Evolutionary conservation across 2,329 filamentous ascomycete genomes (phyloP).

Genomic region (Beauveria bassiana): DNA sequence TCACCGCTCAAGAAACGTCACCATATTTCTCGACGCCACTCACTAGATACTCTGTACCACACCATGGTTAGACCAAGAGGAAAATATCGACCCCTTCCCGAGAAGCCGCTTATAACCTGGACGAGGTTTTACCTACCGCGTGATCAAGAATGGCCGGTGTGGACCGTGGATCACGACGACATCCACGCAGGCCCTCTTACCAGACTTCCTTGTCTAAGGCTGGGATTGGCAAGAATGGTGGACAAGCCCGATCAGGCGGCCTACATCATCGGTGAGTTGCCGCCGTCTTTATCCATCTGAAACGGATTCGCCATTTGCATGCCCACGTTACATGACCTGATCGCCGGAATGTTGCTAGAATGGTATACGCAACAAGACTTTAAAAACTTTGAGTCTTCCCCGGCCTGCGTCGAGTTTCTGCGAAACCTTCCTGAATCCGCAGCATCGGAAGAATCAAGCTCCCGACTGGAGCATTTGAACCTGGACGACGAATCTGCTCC

Average conservation of each 20-base stretch:
- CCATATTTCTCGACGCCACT: too few species aligned
- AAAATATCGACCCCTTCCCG: too few species aligned
- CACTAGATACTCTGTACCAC: too few species aligned
- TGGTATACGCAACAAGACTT: constrained; percentile 13
- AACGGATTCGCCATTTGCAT: background rate
- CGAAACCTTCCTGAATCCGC: constrained; percentile 11
- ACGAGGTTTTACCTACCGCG: constrained; percentile 17
- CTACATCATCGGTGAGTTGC: constrained; percentile 14
- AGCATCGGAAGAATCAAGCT: background rate
- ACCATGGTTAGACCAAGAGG: too few species aligned
- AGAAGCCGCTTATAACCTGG: constrained; percentile 12
- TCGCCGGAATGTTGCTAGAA: background rate
- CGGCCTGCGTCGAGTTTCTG: constrained; percentile 16
- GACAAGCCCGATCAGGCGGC: constrained; percentile 16
- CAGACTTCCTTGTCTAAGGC: too few species aligned
- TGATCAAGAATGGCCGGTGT: constrained; percentile 18
- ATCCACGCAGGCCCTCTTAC: constrained; percentile 15
- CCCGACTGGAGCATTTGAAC: background rate
- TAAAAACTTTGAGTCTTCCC: constrained; percentile 15
- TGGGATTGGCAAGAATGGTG: constrained; percentile 8
- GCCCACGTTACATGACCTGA: too few species aligned
- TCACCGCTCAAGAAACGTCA: too few species aligned
- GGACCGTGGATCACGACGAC: constrained; percentile 11
- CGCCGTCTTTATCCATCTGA: too few species aligned
- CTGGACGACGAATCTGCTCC: background rate